phyloP scores from a whole-genome alignment of 176 grass and related monocot genomes.

The Phragmites australis region DNA sequence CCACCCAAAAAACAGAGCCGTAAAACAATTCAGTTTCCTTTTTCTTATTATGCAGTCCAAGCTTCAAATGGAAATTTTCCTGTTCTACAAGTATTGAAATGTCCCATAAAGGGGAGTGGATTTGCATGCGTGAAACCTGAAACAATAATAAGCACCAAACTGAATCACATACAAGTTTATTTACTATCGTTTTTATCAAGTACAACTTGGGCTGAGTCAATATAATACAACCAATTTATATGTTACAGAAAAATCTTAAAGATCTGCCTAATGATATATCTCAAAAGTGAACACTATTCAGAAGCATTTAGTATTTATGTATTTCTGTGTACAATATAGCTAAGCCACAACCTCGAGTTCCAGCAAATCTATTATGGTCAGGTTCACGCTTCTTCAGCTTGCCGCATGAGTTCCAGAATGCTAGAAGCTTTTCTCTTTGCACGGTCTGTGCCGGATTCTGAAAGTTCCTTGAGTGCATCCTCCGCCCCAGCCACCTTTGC shows the following conservation, averaged over 20 bases:
- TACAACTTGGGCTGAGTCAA: slow-evolving; percentile 33
- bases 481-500: slow-evolving; percentile 62
- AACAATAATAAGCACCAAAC: slow-evolving; percentile 33
- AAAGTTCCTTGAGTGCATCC: slow-evolving; percentile 74
- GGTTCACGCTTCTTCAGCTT: slow-evolving; percentile 45
- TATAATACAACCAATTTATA: slow-evolving; percentile 42
- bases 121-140: slow-evolving; percentile 40
- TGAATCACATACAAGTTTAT: slow-evolving; percentile 32
- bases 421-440: slow-evolving; percentile 90
- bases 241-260: slow-evolving; percentile 35
- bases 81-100: slow-evolving; percentile 16
- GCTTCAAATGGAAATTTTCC: background rate
- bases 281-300: slow-evolving; percentile 32
- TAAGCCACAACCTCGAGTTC: slow-evolving; percentile 34
- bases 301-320: slow-evolving; percentile 27
- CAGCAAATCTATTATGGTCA: background rate
- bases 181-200: slow-evolving; percentile 33
- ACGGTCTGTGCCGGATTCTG: slow-evolving; percentile 76
- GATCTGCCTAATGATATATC: slow-evolving; percentile 30
- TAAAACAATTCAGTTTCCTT: slow-evolving; percentile 13
- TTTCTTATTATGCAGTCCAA: slow-evolving; percentile 5
- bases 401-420: slow-evolving; percentile 70
- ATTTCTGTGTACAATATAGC: slow-evolving; percentile 42
- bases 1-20: slow-evolving; percentile 23
- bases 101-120: background rate